phyloP scores from a whole-genome alignment of 78 protist genomes.

The Dictyostelium citrinum region DNA sequence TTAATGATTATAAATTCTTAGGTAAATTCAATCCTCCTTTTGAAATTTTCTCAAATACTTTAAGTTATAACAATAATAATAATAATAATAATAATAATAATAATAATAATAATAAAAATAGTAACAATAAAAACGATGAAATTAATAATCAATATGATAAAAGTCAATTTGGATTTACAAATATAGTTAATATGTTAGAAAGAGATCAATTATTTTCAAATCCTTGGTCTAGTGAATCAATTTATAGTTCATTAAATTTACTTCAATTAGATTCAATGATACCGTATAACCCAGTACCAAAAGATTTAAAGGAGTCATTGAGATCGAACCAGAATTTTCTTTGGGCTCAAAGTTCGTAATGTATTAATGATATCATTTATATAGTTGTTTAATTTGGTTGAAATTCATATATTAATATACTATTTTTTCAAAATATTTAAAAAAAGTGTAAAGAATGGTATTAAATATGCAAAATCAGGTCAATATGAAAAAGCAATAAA shows the following conservation, averaged over 20 bases:
- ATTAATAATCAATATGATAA: neutral
- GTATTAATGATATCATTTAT: neutral
- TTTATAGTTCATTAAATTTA: neutral
- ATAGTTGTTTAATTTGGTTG: neutral
- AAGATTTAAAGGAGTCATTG: neutral
- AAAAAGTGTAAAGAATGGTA: constrained; percentile 12
- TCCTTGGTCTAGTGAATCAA: constrained; percentile 14
- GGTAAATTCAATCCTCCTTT: neutral
- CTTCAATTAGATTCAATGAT: constrained; percentile 11
- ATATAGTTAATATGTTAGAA: neutral
- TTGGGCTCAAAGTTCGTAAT: constrained; percentile 60
- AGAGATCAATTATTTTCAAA: constrained; percentile 14
- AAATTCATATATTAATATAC: neutral
- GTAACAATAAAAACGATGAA: neutral
- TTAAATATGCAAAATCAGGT: constrained; percentile 49
- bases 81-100: neutral
- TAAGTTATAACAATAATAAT: neutral
- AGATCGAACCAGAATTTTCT: constrained; percentile 21
- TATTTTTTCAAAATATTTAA: neutral
- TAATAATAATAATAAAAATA: neutral
- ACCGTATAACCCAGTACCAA: neutral
- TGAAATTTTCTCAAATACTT: neutral
- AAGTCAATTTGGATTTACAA: constrained; percentile 5
- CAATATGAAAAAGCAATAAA: constrained; percentile 20
- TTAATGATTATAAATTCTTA: neutral